These are phyloP conservation scores for Picochlorum sp. DNA, from an alignment of 139 green algal species.

Conservation along the genomic window DNA sequence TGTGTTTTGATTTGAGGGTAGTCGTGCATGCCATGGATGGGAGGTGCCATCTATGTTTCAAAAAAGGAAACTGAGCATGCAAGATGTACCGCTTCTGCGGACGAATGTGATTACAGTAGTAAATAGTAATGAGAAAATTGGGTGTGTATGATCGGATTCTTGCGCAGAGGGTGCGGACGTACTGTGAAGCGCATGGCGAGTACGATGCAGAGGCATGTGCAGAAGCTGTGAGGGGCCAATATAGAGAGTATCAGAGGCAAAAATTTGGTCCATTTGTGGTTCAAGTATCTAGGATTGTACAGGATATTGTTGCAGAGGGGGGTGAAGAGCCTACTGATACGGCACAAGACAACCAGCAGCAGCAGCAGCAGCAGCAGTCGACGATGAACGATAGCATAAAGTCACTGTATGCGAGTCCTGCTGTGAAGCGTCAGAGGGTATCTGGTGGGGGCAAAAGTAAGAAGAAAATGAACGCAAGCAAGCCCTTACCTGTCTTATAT, in stretches of 20 bases:
- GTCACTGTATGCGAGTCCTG: not conserved
- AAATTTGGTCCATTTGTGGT: conserved; percentile 37
- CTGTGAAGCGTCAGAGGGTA: not conserved
- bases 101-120: no score
- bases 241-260: conserved; percentile 63
- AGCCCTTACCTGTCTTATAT: conserved; percentile 50
- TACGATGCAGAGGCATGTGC: conserved; percentile 53
- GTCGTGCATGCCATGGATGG: no score
- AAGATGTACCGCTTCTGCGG: no score
- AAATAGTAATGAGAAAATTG: conserved; percentile 2
- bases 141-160: conserved; percentile 42
- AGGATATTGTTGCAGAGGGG: conserved; percentile 12
- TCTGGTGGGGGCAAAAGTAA: not conserved
- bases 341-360: not conserved
- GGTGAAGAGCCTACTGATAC: not conserved
- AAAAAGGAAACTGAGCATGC: no score
- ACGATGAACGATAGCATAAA: not conserved
- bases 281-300: conserved; percentile 35
- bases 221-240: conserved; percentile 39
- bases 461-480: conserved; percentile 3
- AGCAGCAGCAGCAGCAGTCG: not conserved
- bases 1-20: no score
- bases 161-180: conserved; percentile 50
- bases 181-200: conserved; percentile 46
- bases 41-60: no score